Conservation (phyloP, 2,329 filamentous ascomycete genomes). For the Davidsoniella neocaledoniae region DNA sequence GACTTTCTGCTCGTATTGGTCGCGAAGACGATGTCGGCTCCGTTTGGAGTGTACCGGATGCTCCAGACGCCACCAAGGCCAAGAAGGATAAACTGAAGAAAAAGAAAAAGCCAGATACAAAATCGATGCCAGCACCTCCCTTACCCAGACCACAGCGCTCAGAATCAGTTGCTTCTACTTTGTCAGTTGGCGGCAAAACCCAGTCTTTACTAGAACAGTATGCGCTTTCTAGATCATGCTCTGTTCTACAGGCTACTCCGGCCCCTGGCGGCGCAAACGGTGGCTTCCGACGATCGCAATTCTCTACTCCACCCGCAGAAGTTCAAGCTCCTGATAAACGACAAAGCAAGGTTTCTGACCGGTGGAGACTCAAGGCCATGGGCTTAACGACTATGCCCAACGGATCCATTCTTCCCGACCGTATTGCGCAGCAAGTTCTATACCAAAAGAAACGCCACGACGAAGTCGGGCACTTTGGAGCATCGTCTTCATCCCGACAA, state of each 20-base stretch:
- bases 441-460: slow-evolving; percentile 24
- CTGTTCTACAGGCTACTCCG: slow-evolving; percentile 3
- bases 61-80: not conserved
- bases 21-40: slow-evolving; percentile 14
- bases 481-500: slow-evolving; percentile 13
- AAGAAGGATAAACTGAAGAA: slow-evolving; percentile 7
- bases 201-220: slow-evolving; percentile 11
- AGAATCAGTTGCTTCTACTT: slow-evolving; percentile 9
- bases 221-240: slow-evolving; percentile 7
- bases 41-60: slow-evolving; percentile 11
- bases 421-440: slow-evolving; percentile 29
- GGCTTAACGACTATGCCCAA: slow-evolving; percentile 36
- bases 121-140: slow-evolving; percentile 6
- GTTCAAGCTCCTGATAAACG: slow-evolving; percentile 14
- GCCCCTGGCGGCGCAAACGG: slow-evolving; percentile 16
- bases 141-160: slow-evolving; percentile 3
- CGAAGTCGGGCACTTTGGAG: slow-evolving; percentile 23
- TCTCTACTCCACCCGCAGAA: slow-evolving; percentile 7
- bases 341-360: slow-evolving; percentile 25
- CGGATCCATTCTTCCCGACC: slow-evolving; percentile 35
- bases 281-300: slow-evolving; percentile 10
- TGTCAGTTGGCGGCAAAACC: slow-evolving; percentile 11
- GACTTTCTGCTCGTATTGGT: slow-evolving; percentile 22
- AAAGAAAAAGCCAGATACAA: slow-evolving; percentile 2
- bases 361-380: slow-evolving; percentile 32